phyloP scores from a whole-genome alignment of 2,329 filamentous ascomycete species.

The Pseudogymnoascus sp. region DNA sequence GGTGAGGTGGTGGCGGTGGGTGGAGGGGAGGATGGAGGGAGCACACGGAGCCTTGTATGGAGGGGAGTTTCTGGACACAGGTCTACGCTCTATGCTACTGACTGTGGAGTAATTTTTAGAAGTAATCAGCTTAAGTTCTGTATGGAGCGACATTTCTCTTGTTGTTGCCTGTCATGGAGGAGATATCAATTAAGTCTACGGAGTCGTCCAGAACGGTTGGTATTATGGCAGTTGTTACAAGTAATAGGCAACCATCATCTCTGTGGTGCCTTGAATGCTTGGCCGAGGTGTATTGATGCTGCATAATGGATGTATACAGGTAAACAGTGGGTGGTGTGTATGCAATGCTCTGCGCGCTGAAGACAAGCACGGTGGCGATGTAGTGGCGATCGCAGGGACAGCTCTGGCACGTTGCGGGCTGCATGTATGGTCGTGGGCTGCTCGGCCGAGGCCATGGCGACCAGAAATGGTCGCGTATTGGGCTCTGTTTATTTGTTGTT shows the following conservation, averaged over 20 bases:
- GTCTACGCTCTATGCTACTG: background rate
- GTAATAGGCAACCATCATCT: background rate
- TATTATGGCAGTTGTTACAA: background rate
- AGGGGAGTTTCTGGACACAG: background rate
- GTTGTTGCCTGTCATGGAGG: background rate
- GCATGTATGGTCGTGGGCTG: background rate
- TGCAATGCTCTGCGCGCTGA: background rate
- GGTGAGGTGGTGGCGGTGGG: too few species aligned
- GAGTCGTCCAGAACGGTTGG: background rate
- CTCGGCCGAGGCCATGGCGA: background rate
- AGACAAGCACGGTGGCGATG: background rate
- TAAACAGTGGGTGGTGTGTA: background rate
- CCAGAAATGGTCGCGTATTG: background rate
- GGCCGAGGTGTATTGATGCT: background rate
- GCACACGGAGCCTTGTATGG: too few species aligned
- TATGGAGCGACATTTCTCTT: background rate
- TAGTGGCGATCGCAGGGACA: background rate
- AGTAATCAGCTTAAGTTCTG: background rate
- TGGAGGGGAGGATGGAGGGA: too few species aligned
- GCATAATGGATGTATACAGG: background rate
- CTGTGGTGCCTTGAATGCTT: background rate
- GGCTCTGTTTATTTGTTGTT: background rate
- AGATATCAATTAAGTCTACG: background rate
- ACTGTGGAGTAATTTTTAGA: background rate
- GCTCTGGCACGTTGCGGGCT: background rate